A percentile compares a stretch with the other conserved stretches of the same genome.
Conservation (phyloP, 768 basidiomycete genomes). For the Amyloporia xantha region DNA sequence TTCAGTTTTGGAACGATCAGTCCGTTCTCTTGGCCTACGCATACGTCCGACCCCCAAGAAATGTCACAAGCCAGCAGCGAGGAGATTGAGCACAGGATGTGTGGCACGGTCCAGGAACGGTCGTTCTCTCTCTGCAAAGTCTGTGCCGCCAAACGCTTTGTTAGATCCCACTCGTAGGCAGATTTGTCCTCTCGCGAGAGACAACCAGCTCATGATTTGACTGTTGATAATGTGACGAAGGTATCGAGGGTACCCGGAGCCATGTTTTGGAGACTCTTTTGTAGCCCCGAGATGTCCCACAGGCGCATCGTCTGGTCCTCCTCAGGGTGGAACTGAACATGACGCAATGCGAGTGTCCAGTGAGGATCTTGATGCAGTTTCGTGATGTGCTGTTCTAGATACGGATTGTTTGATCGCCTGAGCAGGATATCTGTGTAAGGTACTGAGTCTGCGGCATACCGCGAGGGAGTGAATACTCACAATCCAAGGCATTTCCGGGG, state of each 20-base stretch:
- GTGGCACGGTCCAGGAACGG: conserved; percentile 97
- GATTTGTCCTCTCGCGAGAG: conserved; percentile 98
- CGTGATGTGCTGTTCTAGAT: conserved; percentile 99
- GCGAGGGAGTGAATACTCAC: conserved; percentile 42
- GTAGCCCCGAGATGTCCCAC: conserved; percentile 98
- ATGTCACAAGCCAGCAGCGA: conserved; percentile 71
- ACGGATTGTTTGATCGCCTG: conserved; percentile 98
- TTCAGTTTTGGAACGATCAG: conserved; percentile 99
- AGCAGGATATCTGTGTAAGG: conserved; percentile 61
- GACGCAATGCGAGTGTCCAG: conserved; percentile 99
- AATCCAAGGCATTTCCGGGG: conserved; percentile 99
- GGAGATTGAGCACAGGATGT: conserved; percentile 95
- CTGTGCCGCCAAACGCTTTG: conserved; percentile 91
- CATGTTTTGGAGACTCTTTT: conserved; percentile 67
- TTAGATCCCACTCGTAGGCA: conserved; percentile 97
- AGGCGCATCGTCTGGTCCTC: conserved; percentile 99
- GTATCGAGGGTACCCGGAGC: conserved; percentile 76
- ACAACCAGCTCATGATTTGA: conserved; percentile 99
- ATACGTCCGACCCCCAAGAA: background rate
- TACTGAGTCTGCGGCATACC: background rate
- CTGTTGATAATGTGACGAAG: conserved; percentile 86
- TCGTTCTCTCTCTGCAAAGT: conserved; percentile 97
- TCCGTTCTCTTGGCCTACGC: conserved; percentile 83
- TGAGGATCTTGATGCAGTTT: conserved; percentile 96
- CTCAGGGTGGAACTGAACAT: conserved; percentile 98